A percentile compares a stretch with the other conserved stretches of the same genome.
Conservation (phyloP, 2,329 filamentous ascomycete genomes). For the Phialophora expanda region DNA sequence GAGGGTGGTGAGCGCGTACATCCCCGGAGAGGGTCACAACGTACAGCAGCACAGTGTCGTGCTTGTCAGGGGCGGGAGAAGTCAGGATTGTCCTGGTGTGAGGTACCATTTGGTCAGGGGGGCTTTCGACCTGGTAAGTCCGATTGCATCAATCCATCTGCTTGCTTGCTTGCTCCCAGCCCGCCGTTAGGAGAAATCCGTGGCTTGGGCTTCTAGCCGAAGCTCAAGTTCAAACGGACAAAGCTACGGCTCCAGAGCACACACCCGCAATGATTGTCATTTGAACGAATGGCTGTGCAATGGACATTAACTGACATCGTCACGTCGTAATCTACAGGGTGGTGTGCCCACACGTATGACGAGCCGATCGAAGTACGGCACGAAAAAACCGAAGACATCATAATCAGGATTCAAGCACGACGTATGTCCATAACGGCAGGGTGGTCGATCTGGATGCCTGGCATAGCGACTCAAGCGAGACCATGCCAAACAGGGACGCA, state of each 20-base stretch:
- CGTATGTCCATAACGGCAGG: neutral
- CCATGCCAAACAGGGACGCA: neutral
- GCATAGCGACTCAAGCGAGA: neutral
- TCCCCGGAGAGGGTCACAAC: conserved; percentile 97
- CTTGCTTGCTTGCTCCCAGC: neutral
- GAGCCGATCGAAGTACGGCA: conserved; percentile 94
- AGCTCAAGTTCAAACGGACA: neutral
- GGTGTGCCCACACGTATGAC: conserved; percentile 85
- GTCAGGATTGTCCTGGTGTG: conserved; percentile 98
- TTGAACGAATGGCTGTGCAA: neutral
- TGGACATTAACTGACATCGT: neutral
- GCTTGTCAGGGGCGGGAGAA: conserved; percentile 87
- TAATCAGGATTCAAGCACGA: conserved; percentile 38
- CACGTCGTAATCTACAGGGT: conserved; percentile 61
- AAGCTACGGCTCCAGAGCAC: neutral
- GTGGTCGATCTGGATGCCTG: neutral
- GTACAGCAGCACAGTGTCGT: conserved; percentile 99
- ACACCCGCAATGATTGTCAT: neutral
- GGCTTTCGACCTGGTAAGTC: conserved; percentile 85
- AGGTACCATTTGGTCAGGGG: conserved; percentile 92
- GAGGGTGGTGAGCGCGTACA: conserved; percentile 87
- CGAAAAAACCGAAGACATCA: conserved; percentile 95
- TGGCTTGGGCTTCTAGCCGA: neutral
- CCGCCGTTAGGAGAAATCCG: neutral
- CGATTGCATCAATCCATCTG: neutral